These are phyloP conservation scores for Garcia nutans DNA, from an alignment of 345 rosid species.

Conservation along the genomic window DNA sequence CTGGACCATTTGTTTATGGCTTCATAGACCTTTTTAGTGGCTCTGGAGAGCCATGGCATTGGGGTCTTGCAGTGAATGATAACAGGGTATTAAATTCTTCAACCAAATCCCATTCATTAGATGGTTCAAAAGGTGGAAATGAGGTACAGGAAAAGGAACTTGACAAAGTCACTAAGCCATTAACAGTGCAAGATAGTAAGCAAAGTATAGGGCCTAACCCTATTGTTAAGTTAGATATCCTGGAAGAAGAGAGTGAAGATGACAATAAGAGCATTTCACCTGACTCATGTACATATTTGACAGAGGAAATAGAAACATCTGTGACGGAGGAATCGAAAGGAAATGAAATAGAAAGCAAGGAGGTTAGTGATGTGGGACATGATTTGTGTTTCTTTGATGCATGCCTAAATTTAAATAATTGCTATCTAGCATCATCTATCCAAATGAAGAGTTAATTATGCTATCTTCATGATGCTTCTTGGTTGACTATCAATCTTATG, in stretches of 20 bases:
- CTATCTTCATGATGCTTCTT: slow-evolving; percentile 1
- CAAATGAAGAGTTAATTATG: neutral
- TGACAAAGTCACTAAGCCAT: slow-evolving; percentile 46
- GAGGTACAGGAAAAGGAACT: slow-evolving; percentile 38
- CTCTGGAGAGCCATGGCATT: slow-evolving; percentile 74
- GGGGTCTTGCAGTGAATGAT: slow-evolving; percentile 70
- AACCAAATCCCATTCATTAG: slow-evolving; percentile 38
- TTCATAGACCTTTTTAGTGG: slow-evolving; percentile 85
- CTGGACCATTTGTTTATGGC: slow-evolving; percentile 75
- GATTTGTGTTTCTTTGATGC: slow-evolving; percentile 2
- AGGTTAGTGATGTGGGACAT: slow-evolving; percentile 42
- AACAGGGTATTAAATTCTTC: slow-evolving; percentile 47
- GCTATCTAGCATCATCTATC: neutral
- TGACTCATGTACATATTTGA: slow-evolving; percentile 41
- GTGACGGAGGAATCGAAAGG: slow-evolving; percentile 35
- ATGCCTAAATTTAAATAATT: neutral
- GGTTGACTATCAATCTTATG: neutral
- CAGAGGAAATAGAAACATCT: slow-evolving; percentile 24
- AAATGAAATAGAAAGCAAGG: slow-evolving; percentile 38
- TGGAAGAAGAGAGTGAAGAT: slow-evolving; percentile 57
- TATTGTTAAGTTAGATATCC: slow-evolving; percentile 42
- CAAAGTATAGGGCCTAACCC: slow-evolving; percentile 41
- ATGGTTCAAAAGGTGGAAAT: slow-evolving; percentile 36
- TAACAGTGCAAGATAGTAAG: slow-evolving; percentile 38
- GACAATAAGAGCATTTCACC: slow-evolving; percentile 49